phyloP scores from a whole-genome alignment of 2,329 filamentous ascomycete species.

The Phaeosphaeria sp. region DNA sequence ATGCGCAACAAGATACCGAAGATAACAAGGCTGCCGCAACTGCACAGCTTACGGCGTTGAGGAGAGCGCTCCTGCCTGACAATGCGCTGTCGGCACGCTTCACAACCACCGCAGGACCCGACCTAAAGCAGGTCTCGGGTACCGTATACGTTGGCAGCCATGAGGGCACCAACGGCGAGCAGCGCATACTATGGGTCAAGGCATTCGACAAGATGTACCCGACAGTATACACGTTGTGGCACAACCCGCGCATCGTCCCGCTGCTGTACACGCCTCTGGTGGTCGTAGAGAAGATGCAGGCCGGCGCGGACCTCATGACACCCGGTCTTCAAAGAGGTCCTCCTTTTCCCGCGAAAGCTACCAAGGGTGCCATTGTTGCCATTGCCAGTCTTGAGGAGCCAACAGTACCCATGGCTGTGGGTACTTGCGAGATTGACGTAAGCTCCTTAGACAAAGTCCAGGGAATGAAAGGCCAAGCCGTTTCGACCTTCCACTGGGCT shows the following conservation, averaged over 20 bases:
- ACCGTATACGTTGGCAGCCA: slow-evolving; percentile 70
- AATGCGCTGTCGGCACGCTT: slow-evolving; percentile 68
- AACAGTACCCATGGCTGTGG: slow-evolving; percentile 68
- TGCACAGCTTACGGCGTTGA: slow-evolving; percentile 57
- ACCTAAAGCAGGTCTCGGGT: slow-evolving; percentile 66
- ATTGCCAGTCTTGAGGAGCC: slow-evolving; percentile 66
- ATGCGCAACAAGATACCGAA: slow-evolving; percentile 46
- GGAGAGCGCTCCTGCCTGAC: slow-evolving; percentile 68
- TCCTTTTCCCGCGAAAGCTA: slow-evolving; percentile 66
- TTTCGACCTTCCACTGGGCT: slow-evolving; percentile 70
- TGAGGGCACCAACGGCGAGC: slow-evolving; percentile 58
- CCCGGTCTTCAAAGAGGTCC: slow-evolving; percentile 70
- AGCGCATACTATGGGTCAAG: slow-evolving; percentile 69
- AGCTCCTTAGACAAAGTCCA: slow-evolving; percentile 61
- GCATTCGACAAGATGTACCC: slow-evolving; percentile 63
- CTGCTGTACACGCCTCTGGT: slow-evolving; percentile 68
- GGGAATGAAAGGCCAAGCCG: slow-evolving; percentile 68
- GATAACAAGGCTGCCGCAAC: slow-evolving; percentile 52
- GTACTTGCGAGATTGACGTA: slow-evolving; percentile 69
- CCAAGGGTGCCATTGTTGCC: slow-evolving; percentile 67
- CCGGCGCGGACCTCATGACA: slow-evolving; percentile 72
- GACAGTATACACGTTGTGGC: slow-evolving; percentile 71
- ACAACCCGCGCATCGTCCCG: slow-evolving; percentile 65
- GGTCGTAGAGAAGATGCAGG: slow-evolving; percentile 67
- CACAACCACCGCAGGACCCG: slow-evolving; percentile 68